Conservation (phyloP, 1,284 basidiomycete species). For the Fomes fomentarius region DNA sequence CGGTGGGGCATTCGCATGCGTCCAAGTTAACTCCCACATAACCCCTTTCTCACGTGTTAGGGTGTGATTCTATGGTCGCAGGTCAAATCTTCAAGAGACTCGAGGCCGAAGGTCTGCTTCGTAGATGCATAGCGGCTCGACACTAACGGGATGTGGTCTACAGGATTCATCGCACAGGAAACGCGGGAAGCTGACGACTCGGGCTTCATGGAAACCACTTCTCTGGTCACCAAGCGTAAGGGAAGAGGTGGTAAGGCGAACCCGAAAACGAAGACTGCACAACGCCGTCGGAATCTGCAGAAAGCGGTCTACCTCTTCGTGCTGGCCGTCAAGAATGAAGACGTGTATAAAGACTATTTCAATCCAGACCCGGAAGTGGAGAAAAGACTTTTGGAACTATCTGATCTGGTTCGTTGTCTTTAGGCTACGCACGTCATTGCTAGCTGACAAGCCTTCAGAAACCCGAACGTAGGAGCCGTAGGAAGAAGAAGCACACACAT, state of each 20-base stretch:
- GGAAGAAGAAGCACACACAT: constrained; percentile 13
- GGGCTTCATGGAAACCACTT: constrained; percentile 47
- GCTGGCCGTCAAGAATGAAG: constrained; percentile 43
- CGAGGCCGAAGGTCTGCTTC: constrained; percentile 62
- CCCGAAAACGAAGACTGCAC: constrained; percentile 13
- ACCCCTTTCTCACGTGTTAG: constrained; percentile 35
- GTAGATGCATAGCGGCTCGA: neutral
- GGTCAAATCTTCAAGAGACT: constrained; percentile 68
- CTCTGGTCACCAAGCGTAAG: constrained; percentile 44
- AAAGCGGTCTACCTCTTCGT: constrained; percentile 64
- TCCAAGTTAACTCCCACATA: neutral
- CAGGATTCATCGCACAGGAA: constrained; percentile 66
- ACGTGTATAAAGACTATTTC: constrained; percentile 69
- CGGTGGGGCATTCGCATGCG: constrained; percentile 42
- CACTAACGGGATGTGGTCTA: neutral
- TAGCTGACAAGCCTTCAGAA: constrained; percentile 29
- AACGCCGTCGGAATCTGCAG: constrained; percentile 55
- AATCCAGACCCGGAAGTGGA: constrained; percentile 60
- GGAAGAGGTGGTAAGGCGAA: constrained; percentile 45
- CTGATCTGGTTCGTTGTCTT: constrained; percentile 49
- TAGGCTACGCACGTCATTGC: neutral
- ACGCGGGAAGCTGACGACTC: constrained; percentile 50
- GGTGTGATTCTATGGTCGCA: constrained; percentile 56
- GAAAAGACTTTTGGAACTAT: constrained; percentile 58
- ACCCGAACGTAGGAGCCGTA: constrained; percentile 30